Evolutionary conservation across 495 filamentous ascomycete species (phyloP).

Genomic region (Podospora comata): DNA sequence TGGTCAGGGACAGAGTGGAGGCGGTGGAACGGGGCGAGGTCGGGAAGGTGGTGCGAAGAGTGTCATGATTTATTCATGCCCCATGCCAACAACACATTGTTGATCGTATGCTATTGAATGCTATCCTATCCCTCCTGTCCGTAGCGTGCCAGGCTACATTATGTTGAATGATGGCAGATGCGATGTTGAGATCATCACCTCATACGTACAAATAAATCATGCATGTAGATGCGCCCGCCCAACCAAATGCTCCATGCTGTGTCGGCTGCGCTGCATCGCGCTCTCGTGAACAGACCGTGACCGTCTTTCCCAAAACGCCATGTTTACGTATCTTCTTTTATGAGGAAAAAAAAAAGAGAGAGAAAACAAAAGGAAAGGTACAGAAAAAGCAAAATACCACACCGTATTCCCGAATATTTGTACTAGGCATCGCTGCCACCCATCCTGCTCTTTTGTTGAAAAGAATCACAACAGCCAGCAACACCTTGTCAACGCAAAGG

Average conservation of each 20-base stretch:
- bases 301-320: slow-evolving; percentile 22
- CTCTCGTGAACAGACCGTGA: neutral
- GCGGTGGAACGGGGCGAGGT: slow-evolving; percentile 48
- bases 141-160: neutral
- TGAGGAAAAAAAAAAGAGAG: neutral
- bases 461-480: slow-evolving; percentile 4
- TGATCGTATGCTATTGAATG: neutral
- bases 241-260: slow-evolving; percentile 3
- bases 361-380: neutral
- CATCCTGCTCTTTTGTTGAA: slow-evolving; percentile 23
- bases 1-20: slow-evolving; percentile 45
- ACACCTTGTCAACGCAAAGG: neutral
- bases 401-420: slow-evolving; percentile 4
- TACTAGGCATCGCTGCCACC: slow-evolving; percentile 18
- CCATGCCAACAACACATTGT: neutral
- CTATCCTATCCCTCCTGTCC: neutral
- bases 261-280: neutral
- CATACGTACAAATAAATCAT: slow-evolving; percentile 8
- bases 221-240: slow-evolving; percentile 9
- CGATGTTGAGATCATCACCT: slow-evolving; percentile 34
- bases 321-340: neutral
- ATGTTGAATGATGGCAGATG: slow-evolving; percentile 29
- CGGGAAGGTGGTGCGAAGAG: slow-evolving; percentile 41
- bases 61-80: slow-evolving; percentile 27
- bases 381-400: slow-evolving; percentile 12